Evolutionary conservation across 768 basidiomycete genomes (phyloP), one percentile per base, ranked within the genome.

Genomic region (Mrakia frigida): DNA sequence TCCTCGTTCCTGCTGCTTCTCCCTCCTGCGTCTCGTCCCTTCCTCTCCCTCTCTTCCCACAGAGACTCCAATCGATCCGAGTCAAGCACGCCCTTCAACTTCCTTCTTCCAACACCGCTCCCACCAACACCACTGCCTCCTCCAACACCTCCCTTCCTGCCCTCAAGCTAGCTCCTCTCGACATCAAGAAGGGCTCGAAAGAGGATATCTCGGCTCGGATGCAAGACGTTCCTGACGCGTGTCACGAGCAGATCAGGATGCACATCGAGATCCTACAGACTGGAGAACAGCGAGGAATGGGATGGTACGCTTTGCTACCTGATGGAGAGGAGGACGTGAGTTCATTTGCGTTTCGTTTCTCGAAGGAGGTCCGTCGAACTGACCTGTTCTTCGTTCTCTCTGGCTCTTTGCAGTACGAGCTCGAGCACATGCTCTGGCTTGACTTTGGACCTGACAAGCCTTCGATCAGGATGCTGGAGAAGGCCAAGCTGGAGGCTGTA

Each of bases 401-500:
- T n/a, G 46, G 16, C 21, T n/a, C 35, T 23, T 37, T 7, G 13
- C 28, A 72, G 70, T 72, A 72, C 53, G 70, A 72, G 35, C 37
- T 53, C 13, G 70, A 72, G 52, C n/a, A 72, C 53, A 31, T 72
- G 46, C 46, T 52, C 11, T 72, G 70, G 70, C 28, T 72, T 2
- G 70, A 52, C 13, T 50, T 72, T 23, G 70, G 70, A n/a, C 46
- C 46, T 6, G 70, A 72, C 21, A 72, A 59, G 53, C 46, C 46
- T 21, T 72, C 70, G 28, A 72, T 72, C 25, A n/a, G 53, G 35
- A 72, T 72, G 70, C 50, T 72, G 25, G 70, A 72, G 33, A 72
- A 72, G 35, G 70, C 70, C 31, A 72, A 72, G 28, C 31, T 72
- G 2, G 70, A 72, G 28, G 35, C 52, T 9, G 52, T 72, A 21